These are phyloP conservation scores for Ramalina peruviana DNA, from an alignment of 495 filamentous ascomycete species.

Conservation along the genomic window DNA sequence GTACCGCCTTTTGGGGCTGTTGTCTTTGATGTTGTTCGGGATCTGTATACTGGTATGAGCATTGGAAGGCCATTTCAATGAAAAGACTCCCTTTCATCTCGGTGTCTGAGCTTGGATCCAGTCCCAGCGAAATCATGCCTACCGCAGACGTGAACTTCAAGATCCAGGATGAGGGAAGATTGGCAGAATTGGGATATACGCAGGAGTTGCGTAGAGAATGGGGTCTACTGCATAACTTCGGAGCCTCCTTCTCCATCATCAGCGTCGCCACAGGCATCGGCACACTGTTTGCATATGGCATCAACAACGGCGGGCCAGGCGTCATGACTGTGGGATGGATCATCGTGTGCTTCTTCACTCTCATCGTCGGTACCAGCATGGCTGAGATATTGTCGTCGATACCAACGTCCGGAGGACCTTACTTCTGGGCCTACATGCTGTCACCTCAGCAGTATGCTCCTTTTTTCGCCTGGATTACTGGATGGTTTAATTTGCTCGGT, in stretches of 20 bases:
- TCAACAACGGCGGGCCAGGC: slow-evolving; percentile 41
- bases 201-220: slow-evolving; percentile 45
- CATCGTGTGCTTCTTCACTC: slow-evolving; percentile 40
- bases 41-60: too few species aligned
- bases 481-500: slow-evolving; percentile 47
- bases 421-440: slow-evolving; percentile 51
- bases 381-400: slow-evolving; percentile 52
- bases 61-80: too few species aligned
- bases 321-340: slow-evolving; percentile 43
- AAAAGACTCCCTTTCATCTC: too few species aligned
- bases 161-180: slow-evolving; percentile 33
- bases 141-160: slow-evolving; percentile 12
- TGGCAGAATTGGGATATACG: slow-evolving; percentile 47
- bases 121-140: neutral
- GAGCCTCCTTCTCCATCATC: slow-evolving; percentile 51
- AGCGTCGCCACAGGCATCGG: slow-evolving; percentile 44
- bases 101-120: too few species aligned
- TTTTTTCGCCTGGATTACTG: slow-evolving; percentile 51
- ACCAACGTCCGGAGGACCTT: slow-evolving; percentile 48
- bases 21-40: too few species aligned
- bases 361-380: slow-evolving; percentile 42
- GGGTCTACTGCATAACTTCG: slow-evolving; percentile 47
- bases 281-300: slow-evolving; percentile 34
- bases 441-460: slow-evolving; percentile 40
- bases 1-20: too few species aligned